Conservation (phyloP, 257 asterid species). For the Penstemon davidsonii region DNA sequence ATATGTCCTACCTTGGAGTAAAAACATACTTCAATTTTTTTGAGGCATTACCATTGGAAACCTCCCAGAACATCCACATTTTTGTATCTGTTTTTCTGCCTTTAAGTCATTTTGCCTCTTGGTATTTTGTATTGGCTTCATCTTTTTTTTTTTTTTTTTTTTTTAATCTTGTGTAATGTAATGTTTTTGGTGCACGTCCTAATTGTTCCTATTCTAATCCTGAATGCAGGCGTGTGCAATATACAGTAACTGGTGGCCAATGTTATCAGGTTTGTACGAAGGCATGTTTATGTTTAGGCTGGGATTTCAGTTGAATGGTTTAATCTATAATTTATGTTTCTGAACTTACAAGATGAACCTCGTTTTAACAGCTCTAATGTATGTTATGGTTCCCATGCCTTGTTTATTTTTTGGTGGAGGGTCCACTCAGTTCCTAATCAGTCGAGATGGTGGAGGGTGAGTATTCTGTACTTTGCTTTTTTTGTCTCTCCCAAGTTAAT, state of each 20-base stretch:
- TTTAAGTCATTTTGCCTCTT: neutral
- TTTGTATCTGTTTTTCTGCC: neutral
- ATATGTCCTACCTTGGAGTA: neutral
- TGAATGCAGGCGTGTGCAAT: constrained; percentile 85
- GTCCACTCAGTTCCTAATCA: constrained; percentile 82
- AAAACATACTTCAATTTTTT: neutral
- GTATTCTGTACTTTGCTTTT: constrained; percentile 23
- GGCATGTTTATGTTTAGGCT: constrained; percentile 14
- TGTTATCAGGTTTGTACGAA: constrained; percentile 78
- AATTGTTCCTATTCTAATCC: constrained; percentile 11
- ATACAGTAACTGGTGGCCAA: constrained; percentile 98
- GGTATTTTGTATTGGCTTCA: neutral
- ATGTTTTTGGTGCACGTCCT: neutral
- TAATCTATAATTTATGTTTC: constrained; percentile 2
- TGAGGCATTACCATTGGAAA: neutral
- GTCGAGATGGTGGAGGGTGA: constrained; percentile 98
- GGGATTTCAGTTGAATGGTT: constrained; percentile 7
- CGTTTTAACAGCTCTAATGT: constrained; percentile 83
- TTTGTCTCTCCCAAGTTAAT: neutral
- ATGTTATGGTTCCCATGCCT: constrained; percentile 97
- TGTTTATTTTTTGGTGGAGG: constrained; percentile 97
- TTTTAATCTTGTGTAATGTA: neutral
- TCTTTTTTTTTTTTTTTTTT: neutral
- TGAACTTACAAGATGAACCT: constrained; percentile 16
- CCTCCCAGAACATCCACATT: too few relatives aligned